phyloP scores from a whole-genome alignment of 305 asterid species.

The Solanum hybrid region DNA sequence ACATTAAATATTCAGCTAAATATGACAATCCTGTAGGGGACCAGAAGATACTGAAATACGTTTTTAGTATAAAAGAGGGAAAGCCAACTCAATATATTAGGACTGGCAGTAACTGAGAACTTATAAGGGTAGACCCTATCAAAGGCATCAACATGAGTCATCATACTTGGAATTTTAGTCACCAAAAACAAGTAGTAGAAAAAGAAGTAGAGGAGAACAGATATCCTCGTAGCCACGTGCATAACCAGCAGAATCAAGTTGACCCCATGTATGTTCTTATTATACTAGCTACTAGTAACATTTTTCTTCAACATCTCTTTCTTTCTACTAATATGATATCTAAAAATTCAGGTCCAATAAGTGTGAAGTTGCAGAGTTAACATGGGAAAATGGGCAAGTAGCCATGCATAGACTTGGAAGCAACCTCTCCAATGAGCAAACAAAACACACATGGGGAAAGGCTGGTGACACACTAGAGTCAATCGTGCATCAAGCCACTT shows the following conservation, averaged over 20 bases:
- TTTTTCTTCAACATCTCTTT: neutral
- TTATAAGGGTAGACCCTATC: neutral
- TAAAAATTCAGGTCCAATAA: conserved; percentile 28
- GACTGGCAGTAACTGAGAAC: conserved; percentile 7
- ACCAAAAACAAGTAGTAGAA: conserved; percentile 20
- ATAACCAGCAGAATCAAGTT: conserved; percentile 20
- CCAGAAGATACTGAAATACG: conserved; percentile 12
- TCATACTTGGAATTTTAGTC: conserved; percentile 35
- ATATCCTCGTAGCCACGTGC: conserved; percentile 33
- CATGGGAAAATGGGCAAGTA: conserved; percentile 60
- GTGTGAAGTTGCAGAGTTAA: conserved; percentile 39
- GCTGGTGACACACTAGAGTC: conserved; percentile 47
- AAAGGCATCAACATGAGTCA: conserved; percentile 24
- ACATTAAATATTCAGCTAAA: conserved; percentile 42
- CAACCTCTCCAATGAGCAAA: neutral
- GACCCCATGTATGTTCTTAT: conserved; percentile 35
- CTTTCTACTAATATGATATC: conserved; percentile 2
- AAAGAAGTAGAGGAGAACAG: conserved; percentile 25
- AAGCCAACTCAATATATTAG: conserved; percentile 2
- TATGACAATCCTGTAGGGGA: conserved; percentile 26
- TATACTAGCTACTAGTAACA: conserved; percentile 2
- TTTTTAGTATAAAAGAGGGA: conserved; percentile 1
- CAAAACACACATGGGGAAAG: conserved; percentile 16
- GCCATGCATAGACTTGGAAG: conserved; percentile 26
- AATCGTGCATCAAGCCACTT: conserved; percentile 43